phyloP scores from a whole-genome alignment of 2,329 filamentous ascomycete species.

The Dactylellina leptospora region DNA sequence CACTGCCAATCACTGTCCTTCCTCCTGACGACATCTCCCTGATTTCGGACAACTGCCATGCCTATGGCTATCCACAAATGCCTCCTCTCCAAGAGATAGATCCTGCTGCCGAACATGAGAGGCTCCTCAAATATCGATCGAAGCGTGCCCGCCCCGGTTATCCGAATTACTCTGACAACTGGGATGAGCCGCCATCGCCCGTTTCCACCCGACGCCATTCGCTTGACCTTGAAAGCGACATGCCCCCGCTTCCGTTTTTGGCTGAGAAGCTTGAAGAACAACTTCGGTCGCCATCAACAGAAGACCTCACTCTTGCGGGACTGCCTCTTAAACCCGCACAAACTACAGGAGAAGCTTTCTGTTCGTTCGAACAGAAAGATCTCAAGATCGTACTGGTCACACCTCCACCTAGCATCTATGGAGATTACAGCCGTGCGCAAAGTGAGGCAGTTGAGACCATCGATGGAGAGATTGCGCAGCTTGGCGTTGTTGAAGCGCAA shows the following conservation, averaged over 20 bases:
- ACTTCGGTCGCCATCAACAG: slow-evolving; percentile 44
- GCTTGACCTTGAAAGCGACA: slow-evolving; percentile 39
- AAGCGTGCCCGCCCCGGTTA: slow-evolving; percentile 40
- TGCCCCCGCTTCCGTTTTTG: slow-evolving; percentile 31
- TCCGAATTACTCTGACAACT: slow-evolving; percentile 16
- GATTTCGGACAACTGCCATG: slow-evolving; percentile 21
- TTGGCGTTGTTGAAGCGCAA: slow-evolving; percentile 33
- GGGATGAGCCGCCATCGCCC: slow-evolving; percentile 33
- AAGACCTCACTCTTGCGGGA: slow-evolving; percentile 30
- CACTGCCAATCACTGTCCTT: slow-evolving; percentile 46
- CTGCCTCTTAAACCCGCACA: slow-evolving; percentile 34
- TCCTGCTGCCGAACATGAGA: slow-evolving; percentile 21
- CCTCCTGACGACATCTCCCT: slow-evolving; percentile 27
- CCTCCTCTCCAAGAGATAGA: slow-evolving; percentile 18
- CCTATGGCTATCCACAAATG: slow-evolving; percentile 32
- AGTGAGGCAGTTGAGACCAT: slow-evolving; percentile 35
- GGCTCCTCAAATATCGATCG: slow-evolving; percentile 41
- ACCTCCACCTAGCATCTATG: slow-evolving; percentile 38
- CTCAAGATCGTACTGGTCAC: slow-evolving; percentile 49
- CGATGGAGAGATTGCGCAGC: slow-evolving; percentile 39
- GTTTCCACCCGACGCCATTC: slow-evolving; percentile 43
- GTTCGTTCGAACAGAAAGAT: slow-evolving; percentile 46
- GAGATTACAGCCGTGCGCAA: slow-evolving; percentile 30
- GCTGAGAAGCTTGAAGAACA: slow-evolving; percentile 44
- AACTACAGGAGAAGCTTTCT: slow-evolving; percentile 42